Evolutionary conservation across 768 basidiomycete genomes (phyloP).

Genomic region (Daedaleopsis nitida): DNA sequence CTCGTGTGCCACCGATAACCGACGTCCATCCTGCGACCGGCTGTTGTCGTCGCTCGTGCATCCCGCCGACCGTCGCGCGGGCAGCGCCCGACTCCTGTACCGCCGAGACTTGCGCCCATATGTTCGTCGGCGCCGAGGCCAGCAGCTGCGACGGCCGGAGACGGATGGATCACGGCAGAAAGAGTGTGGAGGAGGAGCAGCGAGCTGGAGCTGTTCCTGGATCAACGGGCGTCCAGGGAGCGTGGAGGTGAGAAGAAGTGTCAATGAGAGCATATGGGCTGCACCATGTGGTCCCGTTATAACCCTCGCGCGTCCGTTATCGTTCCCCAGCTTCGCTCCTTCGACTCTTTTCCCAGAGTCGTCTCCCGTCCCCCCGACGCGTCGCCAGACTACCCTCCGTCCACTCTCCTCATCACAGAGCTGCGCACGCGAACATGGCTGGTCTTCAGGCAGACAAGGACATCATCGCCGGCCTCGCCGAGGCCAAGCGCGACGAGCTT

Average conservation of each 20-base stretch:
- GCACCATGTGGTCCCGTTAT: background rate
- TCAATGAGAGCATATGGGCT: background rate
- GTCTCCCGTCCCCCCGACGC: slow-evolving; percentile 2
- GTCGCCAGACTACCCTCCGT: background rate
- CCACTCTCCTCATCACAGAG: slow-evolving; percentile 1
- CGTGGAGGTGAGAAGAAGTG: background rate
- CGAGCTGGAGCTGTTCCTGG: background rate
- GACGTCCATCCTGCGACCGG: too few species aligned
- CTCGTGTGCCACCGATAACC: too few species aligned
- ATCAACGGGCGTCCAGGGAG: background rate
- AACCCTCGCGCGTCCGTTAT: background rate
- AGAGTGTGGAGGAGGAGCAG: background rate
- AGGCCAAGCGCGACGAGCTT: slow-evolving; percentile 22
- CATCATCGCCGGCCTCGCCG: slow-evolving; percentile 26
- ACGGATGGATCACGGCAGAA: background rate
- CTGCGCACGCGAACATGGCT: slow-evolving; percentile 20
- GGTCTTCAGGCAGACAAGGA: slow-evolving; percentile 26
- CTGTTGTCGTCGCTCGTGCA: too few species aligned
- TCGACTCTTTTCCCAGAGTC: background rate
- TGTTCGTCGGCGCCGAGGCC: too few species aligned
- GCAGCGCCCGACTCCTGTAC: too few species aligned
- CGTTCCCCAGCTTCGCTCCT: background rate
- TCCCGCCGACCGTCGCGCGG: too few species aligned
- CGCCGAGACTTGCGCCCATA: too few species aligned
- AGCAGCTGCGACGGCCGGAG: too few species aligned